These are phyloP conservation scores for Acanthamoeba sp. DNA, from an alignment of 208 protist species.

Conservation along the genomic window DNA sequence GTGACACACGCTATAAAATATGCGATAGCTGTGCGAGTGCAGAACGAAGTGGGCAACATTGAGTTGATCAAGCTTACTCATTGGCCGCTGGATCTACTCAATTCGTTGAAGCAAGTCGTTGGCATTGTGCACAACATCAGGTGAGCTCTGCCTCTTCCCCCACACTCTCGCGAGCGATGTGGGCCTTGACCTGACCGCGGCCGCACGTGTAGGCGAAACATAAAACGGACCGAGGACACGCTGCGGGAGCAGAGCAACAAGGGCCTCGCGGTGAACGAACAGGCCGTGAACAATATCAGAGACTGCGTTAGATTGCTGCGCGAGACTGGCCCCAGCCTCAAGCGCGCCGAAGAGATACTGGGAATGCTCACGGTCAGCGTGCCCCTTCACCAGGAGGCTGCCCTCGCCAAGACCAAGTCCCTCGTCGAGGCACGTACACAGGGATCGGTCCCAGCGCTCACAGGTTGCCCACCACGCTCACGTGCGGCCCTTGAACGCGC, in stretches of 20 bases:
- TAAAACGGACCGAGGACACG: not conserved
- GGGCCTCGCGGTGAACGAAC: not conserved
- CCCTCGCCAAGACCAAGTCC: not conserved
- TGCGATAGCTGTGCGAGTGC: not conserved
- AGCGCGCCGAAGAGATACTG: not conserved
- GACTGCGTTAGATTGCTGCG: not conserved
- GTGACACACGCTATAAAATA: too few species aligned
- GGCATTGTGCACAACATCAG: not conserved
- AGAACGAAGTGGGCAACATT: constrained; percentile 41
- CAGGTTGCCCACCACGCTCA: not conserved
- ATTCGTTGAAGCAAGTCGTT: not conserved
- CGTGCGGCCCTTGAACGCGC: not conserved
- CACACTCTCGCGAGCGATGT: too few species aligned
- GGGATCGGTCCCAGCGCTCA: not conserved
- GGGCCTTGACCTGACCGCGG: too few species aligned
- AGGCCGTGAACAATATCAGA: not conserved
- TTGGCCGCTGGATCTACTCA: constrained; percentile 43
- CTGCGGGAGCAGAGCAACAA: not conserved
- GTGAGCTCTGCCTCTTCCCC: not conserved
- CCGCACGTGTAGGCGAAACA: not conserved
- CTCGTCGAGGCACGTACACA: not conserved
- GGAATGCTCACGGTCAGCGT: not conserved
- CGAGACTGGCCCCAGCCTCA: not conserved
- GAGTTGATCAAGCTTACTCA: not conserved
- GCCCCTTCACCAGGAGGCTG: not conserved